A percentile compares a stretch with the other conserved stretches of the same genome.
Conservation (phyloP, 805 yeast species). For the Saccharomycopsis sp. region DNA sequence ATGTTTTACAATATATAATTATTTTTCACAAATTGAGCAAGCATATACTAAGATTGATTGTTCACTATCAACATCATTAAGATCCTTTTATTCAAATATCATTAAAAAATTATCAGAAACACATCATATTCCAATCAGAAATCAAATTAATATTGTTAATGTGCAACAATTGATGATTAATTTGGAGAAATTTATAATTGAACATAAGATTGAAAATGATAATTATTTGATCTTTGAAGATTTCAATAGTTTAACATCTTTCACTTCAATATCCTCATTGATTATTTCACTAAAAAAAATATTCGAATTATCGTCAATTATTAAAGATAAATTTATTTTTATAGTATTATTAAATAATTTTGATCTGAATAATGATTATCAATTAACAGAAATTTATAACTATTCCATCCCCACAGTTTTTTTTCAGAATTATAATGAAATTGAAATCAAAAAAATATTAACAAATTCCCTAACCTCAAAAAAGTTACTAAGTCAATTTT, state of each 20-base stretch:
- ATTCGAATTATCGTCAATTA: neutral
- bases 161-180: constrained; percentile 9
- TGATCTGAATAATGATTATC: constrained; percentile 10
- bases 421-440: constrained; percentile 27
- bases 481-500: constrained; percentile 15
- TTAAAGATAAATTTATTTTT: constrained; percentile 4
- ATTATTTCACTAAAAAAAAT: constrained; percentile 8
- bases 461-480: constrained; percentile 22
- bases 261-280: constrained; percentile 1
- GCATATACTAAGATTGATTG: constrained; percentile 1
- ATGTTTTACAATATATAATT: constrained; percentile 3
- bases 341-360: constrained; percentile 8
- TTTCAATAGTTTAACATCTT: constrained; percentile 2
- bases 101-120: neutral
- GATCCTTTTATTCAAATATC: constrained; percentile 5
- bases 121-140: too few relatives aligned
- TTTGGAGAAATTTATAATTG: constrained; percentile 4
- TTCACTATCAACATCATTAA: constrained; percentile 5
- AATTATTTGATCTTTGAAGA: constrained; percentile 8
- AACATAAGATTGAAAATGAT: neutral
- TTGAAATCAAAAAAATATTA: constrained; percentile 25
- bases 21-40: too few relatives aligned
- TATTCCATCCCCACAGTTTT: constrained; percentile 27
- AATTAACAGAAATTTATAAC: constrained; percentile 25
- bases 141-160: neutral